phyloP scores from a whole-genome alignment of 1,139 yeast genomes.

The Kodamaea fungicola region DNA sequence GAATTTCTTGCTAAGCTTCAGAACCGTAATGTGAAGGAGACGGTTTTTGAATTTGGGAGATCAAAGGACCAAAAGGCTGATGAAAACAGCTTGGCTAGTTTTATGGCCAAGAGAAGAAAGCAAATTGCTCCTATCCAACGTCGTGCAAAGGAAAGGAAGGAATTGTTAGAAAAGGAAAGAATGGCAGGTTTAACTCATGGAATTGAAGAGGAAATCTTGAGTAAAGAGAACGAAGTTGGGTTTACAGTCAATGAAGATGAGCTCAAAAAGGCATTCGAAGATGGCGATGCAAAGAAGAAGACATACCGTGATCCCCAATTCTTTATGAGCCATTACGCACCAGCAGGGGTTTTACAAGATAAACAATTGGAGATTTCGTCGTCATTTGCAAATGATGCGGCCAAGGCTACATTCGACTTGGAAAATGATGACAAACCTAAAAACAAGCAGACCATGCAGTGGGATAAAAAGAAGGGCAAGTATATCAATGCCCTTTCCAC shows the following conservation, averaged over 20 bases:
- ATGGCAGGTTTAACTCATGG: constrained; percentile 71
- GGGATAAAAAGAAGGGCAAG: constrained; percentile 95
- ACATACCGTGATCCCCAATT: constrained; percentile 76
- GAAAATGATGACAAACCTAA: constrained; percentile 71
- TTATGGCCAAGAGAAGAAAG: constrained; percentile 82
- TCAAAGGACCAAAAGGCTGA: constrained; percentile 37
- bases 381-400: constrained; percentile 84
- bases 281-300: constrained; percentile 52
- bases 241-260: constrained; percentile 47
- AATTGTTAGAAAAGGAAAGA: constrained; percentile 69
- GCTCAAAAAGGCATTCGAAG: constrained; percentile 31
- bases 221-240: constrained; percentile 50
- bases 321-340: constrained; percentile 89
- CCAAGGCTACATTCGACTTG: constrained; percentile 80
- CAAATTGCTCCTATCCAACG: constrained; percentile 88
- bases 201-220: constrained; percentile 68
- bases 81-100: constrained; percentile 70
- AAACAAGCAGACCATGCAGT: constrained; percentile 71
- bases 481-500: constrained; percentile 79
- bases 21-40: constrained; percentile 71
- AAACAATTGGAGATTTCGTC: constrained; percentile 61
- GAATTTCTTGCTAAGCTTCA: constrained; percentile 67
- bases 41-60: constrained; percentile 85
- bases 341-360: constrained; percentile 76
- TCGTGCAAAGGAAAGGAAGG: constrained; percentile 68